Conservation (phyloP, 345 rosid genomes). For the Cardamine chenopodiifolia region DNA sequence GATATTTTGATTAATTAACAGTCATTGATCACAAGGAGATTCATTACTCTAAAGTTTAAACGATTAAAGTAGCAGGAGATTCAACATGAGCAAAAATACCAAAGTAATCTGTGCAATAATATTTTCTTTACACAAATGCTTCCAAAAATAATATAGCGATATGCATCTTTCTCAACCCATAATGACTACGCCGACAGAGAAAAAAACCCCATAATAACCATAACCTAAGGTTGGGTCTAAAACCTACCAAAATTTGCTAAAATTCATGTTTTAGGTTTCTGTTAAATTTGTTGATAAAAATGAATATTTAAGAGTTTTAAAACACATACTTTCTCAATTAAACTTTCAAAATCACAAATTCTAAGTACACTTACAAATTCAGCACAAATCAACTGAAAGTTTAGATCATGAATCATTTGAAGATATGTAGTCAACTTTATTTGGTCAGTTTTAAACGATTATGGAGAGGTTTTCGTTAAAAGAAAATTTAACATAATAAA, state of each 20-base stretch:
- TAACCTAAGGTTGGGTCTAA: too few species aligned
- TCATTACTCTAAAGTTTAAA: neutral
- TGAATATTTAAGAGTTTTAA: too few species aligned
- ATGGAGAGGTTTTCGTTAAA: neutral
- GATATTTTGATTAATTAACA: neutral
- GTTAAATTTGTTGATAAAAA: too few species aligned
- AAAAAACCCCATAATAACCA: too few species aligned
- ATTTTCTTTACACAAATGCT: neutral
- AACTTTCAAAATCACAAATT: too few species aligned
- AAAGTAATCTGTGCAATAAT: neutral
- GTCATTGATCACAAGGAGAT: neutral
- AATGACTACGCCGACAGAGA: too few species aligned
- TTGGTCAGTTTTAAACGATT: neutral
- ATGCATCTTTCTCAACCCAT: neutral
- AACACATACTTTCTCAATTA: too few species aligned
- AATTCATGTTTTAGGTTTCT: too few species aligned
- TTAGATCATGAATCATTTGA: neutral
- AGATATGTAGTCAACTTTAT: neutral
- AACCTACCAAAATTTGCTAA: too few species aligned
- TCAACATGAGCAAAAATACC: neutral
- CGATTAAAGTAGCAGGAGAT: neutral
- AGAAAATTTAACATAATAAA: slow-evolving; percentile 2
- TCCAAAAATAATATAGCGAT: neutral
- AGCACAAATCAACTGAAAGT: neutral
- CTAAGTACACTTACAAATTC: too few species aligned